Evolutionary conservation across 31 red algal species (phyloP), one percentile per base, ranked within the genome.

Genomic region (Pterothamnion heteromorphum): DNA sequence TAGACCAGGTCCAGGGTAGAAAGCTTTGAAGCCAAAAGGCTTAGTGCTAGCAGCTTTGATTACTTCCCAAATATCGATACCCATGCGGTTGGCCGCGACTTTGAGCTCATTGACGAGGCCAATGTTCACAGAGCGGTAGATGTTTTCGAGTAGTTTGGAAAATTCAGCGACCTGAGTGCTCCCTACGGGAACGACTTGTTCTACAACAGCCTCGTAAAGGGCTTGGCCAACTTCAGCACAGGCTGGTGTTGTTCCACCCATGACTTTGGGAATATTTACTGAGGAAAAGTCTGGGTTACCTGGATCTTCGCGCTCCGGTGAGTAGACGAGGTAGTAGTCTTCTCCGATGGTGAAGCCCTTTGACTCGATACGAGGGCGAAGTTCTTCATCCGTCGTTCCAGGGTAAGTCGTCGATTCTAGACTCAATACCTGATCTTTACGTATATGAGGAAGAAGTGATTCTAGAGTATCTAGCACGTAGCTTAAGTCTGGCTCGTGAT

Each of bases 61-160:
- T 2, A 98, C 96, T 84, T 96, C 94, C 96, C 96, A 98, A 18
- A 98, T 93, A 39, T 98, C 80, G 33, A 98, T 93, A 58, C 80
- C 91, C 94, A 98, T 94, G 30, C 80, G 91, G 24, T 83, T 80
- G 58, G 95, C 94, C 1, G 95, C 96, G 43, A 78, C 2, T 44
- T 98, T 98, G 41, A 98, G 36, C 58, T 98, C 96, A 87, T 98
- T 98, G 30, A 98, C 96, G 23, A 98, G 88, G 14, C 93, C 96
- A 51, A 98, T 98, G 39, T 98, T 98, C 34, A 98, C 96, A 3
- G 95, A 93, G 4, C 96, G 94, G 64, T 95, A 98, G n/a, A 57
- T 94, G 36, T 98, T 98, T 71, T 98, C 96, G 14, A 98, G 31
- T 32, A 98, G 91, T 88, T 98, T 98, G 2, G 96, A 92, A 92